Conservation (phyloP, 2,329 filamentous ascomycete genomes). For the Lasiodiplodia gonubiensis region DNA sequence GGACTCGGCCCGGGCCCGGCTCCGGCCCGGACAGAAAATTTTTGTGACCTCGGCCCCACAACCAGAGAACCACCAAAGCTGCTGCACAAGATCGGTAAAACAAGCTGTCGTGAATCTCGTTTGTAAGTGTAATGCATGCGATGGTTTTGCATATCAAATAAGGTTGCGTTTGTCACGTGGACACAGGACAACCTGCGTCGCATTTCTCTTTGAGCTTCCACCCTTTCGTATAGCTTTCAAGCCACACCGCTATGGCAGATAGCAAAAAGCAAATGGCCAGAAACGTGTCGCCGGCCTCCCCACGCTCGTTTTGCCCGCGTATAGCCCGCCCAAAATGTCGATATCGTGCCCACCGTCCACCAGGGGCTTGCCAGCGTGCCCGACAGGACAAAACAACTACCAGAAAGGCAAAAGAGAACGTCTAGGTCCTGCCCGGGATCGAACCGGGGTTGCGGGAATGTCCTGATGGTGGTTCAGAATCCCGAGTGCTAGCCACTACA, state of each 20-base stretch:
- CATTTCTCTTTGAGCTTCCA: too few species aligned
- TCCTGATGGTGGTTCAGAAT: not conserved
- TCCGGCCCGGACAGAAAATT: not conserved
- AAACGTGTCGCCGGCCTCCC: too few species aligned
- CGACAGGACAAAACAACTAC: not conserved
- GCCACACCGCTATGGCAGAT: too few species aligned
- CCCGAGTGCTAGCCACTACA: conserved; percentile 12
- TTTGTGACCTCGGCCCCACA: not conserved
- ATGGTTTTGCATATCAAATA: not conserved
- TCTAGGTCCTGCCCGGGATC: conserved; percentile 1
- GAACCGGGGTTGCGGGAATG: conserved; percentile 10
- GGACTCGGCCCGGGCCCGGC: too few species aligned
- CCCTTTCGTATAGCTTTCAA: too few species aligned
- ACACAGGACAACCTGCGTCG: too few species aligned
- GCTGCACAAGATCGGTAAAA: too few species aligned
- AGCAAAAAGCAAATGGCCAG: too few species aligned
- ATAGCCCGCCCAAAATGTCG: too few species aligned
- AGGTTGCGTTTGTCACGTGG: too few species aligned
- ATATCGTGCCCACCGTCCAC: not conserved
- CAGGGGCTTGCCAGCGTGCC: not conserved
- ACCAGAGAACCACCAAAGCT: not conserved
- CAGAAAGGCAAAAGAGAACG: not conserved
- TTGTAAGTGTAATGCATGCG: not conserved
- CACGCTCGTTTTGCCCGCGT: too few species aligned
- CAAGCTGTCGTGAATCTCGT: not conserved